Base-by-base conservation (phyloP, 2,329 filamentous ascomycete genomes). In the Aureobasidium mangrovei region DNA sequence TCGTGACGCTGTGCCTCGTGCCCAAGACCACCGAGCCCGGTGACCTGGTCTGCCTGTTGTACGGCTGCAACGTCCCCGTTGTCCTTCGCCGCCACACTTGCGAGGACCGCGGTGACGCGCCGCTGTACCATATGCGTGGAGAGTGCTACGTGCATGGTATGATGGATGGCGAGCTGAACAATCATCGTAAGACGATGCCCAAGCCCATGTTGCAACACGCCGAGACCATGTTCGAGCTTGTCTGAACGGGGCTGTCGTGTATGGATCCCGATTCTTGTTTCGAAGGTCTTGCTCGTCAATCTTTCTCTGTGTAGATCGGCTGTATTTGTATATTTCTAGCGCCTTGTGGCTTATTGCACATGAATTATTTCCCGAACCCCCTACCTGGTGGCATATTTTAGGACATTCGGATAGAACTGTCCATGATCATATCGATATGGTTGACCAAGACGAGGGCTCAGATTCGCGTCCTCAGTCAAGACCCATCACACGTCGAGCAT, bases 111-210 rank as follows among this genome's bases (percentile, higher is more conserved):
- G 44, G 31, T 27, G 44, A 47, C 10, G 36, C 5, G 36, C 31
- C 32, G 31, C 36, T 47, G 44, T 47, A 36, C 28, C 18, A 32
- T 27, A 36, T 47, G 44, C 24, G 29, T 31, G 65, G 65, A 7
- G 64, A 68, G 45, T 64, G 62, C 2, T 67, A 66, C 54, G 61
- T 67, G 8, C 63, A 67, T 42, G 66, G 65, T 4, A 58, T 66
- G 12, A 67, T 67, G 65, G 56, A 61, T 40, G 66, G 65, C 1
- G 64, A 67, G 56, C 18, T 47, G 12, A 47, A 47, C 32, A 47
- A 28, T 18, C 8, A 47, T 47, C 31, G 44, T 4, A 47, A 47
- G 32, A 47, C 44, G 3, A 47, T 47, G 32, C 44, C 44, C 1
- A 47, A 47, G 24, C 32, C 44, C 2, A 36, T 47, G 44, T 8